Percentiles rank a stretch among this genome's conserved stretches.
Evolutionary conservation across 2,329 filamentous ascomycete species (phyloP).

Genomic region (Fusarium camptoceras): DNA sequence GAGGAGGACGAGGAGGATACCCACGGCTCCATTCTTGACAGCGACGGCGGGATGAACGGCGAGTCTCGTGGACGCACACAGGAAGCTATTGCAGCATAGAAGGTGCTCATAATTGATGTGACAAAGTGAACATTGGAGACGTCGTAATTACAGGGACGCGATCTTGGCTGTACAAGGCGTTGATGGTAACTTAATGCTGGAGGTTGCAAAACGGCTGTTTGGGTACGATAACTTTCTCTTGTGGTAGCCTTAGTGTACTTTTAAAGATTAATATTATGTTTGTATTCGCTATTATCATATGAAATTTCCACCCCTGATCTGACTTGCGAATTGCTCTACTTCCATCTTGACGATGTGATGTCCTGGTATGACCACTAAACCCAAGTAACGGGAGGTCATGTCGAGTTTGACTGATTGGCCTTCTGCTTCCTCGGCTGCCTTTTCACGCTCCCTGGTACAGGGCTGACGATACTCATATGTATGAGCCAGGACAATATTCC

Average conservation of each 20-base stretch:
- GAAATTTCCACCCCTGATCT: constrained; percentile 51
- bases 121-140: constrained; percentile 12
- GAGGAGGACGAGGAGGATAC: constrained; percentile 71
- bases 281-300: constrained; percentile 22
- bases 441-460: constrained; percentile 60
- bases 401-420: constrained; percentile 68
- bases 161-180: constrained; percentile 47
- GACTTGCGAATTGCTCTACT: constrained; percentile 78
- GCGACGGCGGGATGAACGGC: constrained; percentile 64
- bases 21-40: constrained; percentile 62
- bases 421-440: constrained; percentile 50
- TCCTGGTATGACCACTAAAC: constrained; percentile 89
- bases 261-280: constrained; percentile 46
- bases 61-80: constrained; percentile 68
- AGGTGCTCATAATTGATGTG: constrained; percentile 10
- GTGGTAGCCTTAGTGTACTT: constrained; percentile 45
- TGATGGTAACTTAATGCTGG: constrained; percentile 39
- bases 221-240: constrained; percentile 40
- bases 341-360: constrained; percentile 89
- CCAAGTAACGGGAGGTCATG: constrained; percentile 88
- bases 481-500: constrained; percentile 86
- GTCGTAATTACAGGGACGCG: constrained; percentile 37
- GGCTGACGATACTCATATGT: constrained; percentile 92
- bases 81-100: constrained; percentile 62
- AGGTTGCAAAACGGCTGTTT: constrained; percentile 42